phyloP scores from a whole-genome alignment of 2,329 filamentous ascomycete species.

The Fusarium guadeloupense region DNA sequence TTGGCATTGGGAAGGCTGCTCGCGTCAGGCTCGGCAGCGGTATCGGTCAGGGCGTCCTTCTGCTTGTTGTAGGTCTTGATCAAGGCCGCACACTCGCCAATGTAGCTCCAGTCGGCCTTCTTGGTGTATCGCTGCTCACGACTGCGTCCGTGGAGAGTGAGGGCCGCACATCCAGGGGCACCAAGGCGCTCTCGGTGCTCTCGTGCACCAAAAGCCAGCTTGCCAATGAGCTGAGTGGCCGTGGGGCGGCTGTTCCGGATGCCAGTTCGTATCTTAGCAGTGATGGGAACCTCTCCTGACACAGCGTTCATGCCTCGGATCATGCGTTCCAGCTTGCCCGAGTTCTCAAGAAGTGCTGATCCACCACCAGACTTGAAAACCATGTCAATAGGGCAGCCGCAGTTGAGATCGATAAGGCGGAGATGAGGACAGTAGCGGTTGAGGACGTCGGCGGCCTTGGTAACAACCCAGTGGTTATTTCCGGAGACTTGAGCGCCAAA shows the following conservation, averaged over 20 bases:
- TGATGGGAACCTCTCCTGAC: constrained; percentile 89
- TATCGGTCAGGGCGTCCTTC: constrained; percentile 75
- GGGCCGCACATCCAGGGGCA: constrained; percentile 87
- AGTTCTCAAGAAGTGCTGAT: constrained; percentile 89
- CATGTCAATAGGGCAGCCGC: constrained; percentile 95
- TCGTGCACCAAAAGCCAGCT: constrained; percentile 80
- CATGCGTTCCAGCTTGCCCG: constrained; percentile 91
- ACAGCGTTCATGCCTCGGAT: constrained; percentile 95
- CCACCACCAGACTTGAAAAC: constrained; percentile 89
- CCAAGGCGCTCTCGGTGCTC: constrained; percentile 77
- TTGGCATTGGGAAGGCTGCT: constrained; percentile 74
- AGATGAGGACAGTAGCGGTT: constrained; percentile 81
- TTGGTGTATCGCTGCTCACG: constrained; percentile 94
- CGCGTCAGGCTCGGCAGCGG: constrained; percentile 77
- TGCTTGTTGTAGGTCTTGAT: constrained; percentile 82
- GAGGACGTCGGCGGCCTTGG: constrained; percentile 87
- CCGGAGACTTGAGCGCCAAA: constrained; percentile 95
- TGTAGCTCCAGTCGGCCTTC: constrained; percentile 94
- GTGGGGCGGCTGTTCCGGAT: constrained; percentile 82
- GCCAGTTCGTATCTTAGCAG: constrained; percentile 93
- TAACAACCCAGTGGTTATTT: constrained; percentile 88
- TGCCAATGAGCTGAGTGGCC: constrained; percentile 82
- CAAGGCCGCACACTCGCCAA: constrained; percentile 85
- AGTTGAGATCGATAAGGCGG: constrained; percentile 93
- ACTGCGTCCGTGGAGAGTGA: constrained; percentile 92